These are phyloP conservation scores for Collybiopsis luxurians DNA, from an alignment of 768 basidiomycete species.

Conservation along the genomic window DNA sequence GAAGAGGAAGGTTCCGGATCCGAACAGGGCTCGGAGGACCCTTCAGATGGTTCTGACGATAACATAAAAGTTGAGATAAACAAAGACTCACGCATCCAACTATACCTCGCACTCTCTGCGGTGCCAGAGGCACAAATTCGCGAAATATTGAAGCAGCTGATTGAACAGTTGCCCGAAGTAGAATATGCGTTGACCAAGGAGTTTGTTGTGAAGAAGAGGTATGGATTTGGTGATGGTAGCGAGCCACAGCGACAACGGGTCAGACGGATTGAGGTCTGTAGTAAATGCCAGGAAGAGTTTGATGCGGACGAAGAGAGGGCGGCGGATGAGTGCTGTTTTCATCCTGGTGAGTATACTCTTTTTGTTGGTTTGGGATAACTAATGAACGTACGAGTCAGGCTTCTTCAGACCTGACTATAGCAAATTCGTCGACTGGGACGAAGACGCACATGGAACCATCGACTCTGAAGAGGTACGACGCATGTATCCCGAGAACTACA, in stretches of 20 bases:
- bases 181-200: conserved; percentile 41
- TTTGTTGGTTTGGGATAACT: neutral
- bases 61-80: conserved; percentile 30
- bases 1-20: conserved; percentile 16
- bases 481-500: conserved; percentile 45
- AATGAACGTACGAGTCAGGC: neutral
- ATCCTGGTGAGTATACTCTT: conserved; percentile 46
- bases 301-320: conserved; percentile 35
- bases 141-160: conserved; percentile 34
- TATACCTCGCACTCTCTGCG: conserved; percentile 40
- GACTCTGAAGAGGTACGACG: conserved; percentile 37
- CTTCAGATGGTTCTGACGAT: conserved; percentile 29
- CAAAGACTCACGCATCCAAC: conserved; percentile 37
- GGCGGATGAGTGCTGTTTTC: conserved; percentile 45
- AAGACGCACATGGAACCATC: conserved; percentile 44
- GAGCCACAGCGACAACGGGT: conserved; percentile 26
- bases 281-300: conserved; percentile 45
- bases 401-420: conserved; percentile 35
- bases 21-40: conserved; percentile 9
- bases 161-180: conserved; percentile 37
- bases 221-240: conserved; percentile 31
- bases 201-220: too few relatives aligned
- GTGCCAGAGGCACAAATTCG: conserved; percentile 44
- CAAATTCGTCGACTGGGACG: conserved; percentile 45
- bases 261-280: conserved; percentile 46